Conservation (phyloP, 2,329 filamentous ascomycete genomes). For the Cercospora sp. region DNA sequence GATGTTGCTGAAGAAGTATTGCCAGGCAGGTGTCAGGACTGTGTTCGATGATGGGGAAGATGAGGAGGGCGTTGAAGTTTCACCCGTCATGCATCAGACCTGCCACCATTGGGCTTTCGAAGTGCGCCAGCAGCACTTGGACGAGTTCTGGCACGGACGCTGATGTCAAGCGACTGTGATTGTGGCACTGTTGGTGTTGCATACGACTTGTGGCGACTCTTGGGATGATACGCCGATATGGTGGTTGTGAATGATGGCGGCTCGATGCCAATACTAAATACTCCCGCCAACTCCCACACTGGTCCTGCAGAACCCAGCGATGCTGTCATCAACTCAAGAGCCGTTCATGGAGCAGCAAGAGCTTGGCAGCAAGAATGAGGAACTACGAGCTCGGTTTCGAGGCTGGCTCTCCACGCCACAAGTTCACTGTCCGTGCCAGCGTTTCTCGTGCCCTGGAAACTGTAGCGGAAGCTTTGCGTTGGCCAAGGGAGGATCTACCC, state of each 20-base stretch:
- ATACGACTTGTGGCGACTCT: neutral
- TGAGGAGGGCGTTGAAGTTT: conserved; percentile 48
- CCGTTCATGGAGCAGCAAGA: neutral
- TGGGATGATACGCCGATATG: neutral
- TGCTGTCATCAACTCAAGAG: neutral
- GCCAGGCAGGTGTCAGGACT: conserved; percentile 48
- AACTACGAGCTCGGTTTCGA: neutral
- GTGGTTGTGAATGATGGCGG: neutral
- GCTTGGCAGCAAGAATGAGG: neutral
- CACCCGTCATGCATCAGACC: conserved; percentile 58
- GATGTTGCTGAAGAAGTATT: conserved; percentile 55
- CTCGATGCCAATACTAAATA: neutral
- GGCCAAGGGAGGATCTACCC: neutral
- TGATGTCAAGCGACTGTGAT: neutral
- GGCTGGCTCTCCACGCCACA: neutral
- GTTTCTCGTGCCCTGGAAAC: neutral
- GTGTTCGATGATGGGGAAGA: conserved; percentile 50
- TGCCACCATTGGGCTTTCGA: conserved; percentile 59
- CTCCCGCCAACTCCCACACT: neutral
- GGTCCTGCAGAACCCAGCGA: neutral
- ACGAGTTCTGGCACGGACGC: conserved; percentile 47
- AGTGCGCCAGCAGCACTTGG: conserved; percentile 52
- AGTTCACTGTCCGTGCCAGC: neutral
- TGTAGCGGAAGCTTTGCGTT: neutral
- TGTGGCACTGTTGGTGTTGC: neutral